Evolutionary conservation across 176 grass and related monocot genomes (phyloP).

Genomic region (Paspalum vaginatum): DNA sequence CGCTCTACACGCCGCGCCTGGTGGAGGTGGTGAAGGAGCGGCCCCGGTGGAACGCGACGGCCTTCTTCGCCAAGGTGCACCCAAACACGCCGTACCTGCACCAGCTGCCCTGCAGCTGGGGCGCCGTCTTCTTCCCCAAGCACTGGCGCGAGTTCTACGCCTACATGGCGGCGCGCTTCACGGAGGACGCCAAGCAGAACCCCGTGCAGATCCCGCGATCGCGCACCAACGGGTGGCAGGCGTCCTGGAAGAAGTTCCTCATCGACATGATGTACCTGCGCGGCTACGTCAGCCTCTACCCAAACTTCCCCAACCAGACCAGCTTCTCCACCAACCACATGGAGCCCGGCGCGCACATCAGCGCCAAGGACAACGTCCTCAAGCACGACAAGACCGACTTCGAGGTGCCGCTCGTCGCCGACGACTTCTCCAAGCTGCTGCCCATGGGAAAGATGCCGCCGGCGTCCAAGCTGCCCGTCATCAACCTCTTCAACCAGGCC

Average conservation of each 20-base stretch:
- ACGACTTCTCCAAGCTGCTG: constrained; percentile 75
- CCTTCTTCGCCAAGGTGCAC: constrained; percentile 69
- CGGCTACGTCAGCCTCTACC: constrained; percentile 87
- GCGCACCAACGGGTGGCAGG: constrained; percentile 95
- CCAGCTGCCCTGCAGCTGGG: constrained; percentile 99
- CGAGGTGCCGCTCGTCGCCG: constrained; percentile 76
- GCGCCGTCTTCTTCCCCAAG: constrained; percentile 98
- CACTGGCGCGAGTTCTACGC: constrained; percentile 99
- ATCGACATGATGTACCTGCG: constrained; percentile 99
- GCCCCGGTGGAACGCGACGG: constrained; percentile 79
- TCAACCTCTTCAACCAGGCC: constrained; percentile 97
- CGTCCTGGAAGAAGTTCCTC: constrained; percentile 99
- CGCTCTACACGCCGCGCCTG: constrained; percentile 91
- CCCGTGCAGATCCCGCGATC: constrained; percentile 89
- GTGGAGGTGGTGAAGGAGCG: constrained; percentile 92
- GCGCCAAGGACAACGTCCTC: constrained; percentile 79
- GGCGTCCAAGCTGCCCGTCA: constrained; percentile 76
- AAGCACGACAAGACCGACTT: constrained; percentile 78
- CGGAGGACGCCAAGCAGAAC: constrained; percentile 87
- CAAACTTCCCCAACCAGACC: constrained; percentile 84
- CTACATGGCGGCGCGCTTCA: constrained; percentile 85
- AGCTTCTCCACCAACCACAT: constrained; percentile 99
- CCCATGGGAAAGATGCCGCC: constrained; percentile 83
- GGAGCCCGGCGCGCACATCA: constrained; percentile 97
- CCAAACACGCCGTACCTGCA: constrained; percentile 94